Percentiles rank a stretch among this genome's conserved stretches.
These are phyloP conservation scores for Delphinella strobiligena DNA, from an alignment of 2,329 filamentous ascomycete genomes.

Conservation along the genomic window DNA sequence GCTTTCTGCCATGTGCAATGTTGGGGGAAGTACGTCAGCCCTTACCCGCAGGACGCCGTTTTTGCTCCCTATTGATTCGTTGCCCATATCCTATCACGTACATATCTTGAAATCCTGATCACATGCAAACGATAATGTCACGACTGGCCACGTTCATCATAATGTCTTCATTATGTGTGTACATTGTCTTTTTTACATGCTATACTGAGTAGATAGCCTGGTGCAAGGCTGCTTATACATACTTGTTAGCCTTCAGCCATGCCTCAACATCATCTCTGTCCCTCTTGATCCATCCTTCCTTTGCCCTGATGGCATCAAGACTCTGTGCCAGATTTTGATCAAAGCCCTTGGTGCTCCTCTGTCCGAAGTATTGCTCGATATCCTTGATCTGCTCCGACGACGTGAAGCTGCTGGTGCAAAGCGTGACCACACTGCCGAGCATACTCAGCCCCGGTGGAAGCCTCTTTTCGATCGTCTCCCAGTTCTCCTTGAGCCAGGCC, in stretches of 20 bases:
- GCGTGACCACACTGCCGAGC: conserved; percentile 70
- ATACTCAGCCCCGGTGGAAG: conserved; percentile 80
- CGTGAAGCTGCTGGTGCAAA: conserved; percentile 73
- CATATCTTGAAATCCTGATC: background rate
- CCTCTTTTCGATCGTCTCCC: conserved; percentile 70
- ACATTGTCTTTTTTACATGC: background rate
- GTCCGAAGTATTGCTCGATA: conserved; percentile 69
- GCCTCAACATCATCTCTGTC: conserved; percentile 64
- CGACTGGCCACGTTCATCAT: too few relatives aligned
- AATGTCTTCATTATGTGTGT: conserved; percentile 2
- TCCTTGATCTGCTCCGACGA: conserved; percentile 61
- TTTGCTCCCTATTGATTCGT: too few relatives aligned
- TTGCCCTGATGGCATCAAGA: conserved; percentile 71
- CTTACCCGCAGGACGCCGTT: too few relatives aligned
- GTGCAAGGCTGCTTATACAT: conserved; percentile 27
- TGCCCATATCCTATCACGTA: background rate
- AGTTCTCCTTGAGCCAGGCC: conserved; percentile 74
- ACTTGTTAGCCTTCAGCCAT: conserved; percentile 58
- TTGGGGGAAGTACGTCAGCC: background rate
- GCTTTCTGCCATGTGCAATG: background rate
- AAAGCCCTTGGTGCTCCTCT: conserved; percentile 76
- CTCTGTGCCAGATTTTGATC: conserved; percentile 85
- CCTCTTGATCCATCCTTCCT: conserved; percentile 67
- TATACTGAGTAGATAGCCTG: background rate
- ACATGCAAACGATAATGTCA: too few relatives aligned